Evolutionary conservation across 179 eudicot genomes (phyloP).

Genomic region (Corrigiola litoralis): DNA sequence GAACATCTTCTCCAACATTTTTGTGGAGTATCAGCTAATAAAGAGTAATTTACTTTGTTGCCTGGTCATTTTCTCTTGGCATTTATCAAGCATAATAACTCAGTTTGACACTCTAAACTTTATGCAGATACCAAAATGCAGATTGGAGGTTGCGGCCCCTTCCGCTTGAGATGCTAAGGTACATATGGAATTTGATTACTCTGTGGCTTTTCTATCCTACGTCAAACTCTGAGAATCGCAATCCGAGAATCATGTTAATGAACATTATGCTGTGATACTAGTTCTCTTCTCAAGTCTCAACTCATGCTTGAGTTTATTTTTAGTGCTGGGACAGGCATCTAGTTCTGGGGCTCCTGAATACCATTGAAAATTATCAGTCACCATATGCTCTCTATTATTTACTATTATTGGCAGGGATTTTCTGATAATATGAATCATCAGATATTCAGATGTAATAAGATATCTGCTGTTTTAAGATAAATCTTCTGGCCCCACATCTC

Average conservation of each 20-base stretch:
- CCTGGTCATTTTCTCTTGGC: not conserved
- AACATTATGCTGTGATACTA: too few relatives aligned
- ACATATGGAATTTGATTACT: slow-evolving; percentile 7
- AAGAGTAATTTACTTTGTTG: slow-evolving; percentile 57
- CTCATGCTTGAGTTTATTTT: too few relatives aligned
- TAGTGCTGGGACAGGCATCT: too few relatives aligned
- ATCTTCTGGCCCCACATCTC: too few relatives aligned
- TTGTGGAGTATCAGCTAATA: slow-evolving; percentile 86
- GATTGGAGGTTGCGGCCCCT: slow-evolving; percentile 99
- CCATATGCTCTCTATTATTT: too few relatives aligned
- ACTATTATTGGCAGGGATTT: too few relatives aligned
- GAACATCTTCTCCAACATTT: slow-evolving; percentile 76
- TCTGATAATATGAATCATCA: too few relatives aligned
- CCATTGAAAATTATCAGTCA: too few relatives aligned
- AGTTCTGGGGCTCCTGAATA: too few relatives aligned
- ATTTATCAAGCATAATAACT: not conserved
- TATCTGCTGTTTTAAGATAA: too few relatives aligned
- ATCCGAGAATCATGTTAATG: not conserved
- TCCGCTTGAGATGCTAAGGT: slow-evolving; percentile 85
- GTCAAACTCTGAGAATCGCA: not conserved
- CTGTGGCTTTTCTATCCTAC: not conserved
- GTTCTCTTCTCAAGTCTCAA: too few relatives aligned
- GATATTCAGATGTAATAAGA: too few relatives aligned
- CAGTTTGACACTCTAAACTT: slow-evolving; percentile 6
- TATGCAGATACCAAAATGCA: slow-evolving; percentile 89